These are phyloP conservation scores for Polytrichum commune DNA, from an alignment of 225 moss, liverwort and hornwort species.

Conservation along the genomic window DNA sequence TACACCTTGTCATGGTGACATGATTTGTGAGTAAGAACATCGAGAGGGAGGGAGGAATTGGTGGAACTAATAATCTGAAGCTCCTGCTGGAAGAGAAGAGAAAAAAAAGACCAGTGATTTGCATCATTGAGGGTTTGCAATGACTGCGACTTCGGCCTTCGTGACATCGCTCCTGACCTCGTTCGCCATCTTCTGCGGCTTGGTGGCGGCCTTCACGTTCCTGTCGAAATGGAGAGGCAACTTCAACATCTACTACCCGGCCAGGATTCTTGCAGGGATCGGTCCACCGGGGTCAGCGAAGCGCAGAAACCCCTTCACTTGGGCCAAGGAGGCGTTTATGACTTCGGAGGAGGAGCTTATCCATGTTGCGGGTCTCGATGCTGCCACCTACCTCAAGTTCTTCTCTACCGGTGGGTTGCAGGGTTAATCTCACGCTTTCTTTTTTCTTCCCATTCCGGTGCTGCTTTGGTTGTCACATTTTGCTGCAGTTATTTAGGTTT, in stretches of 20 bases:
- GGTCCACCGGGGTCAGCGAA: slow-evolving; percentile 27
- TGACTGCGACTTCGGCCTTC: slow-evolving; percentile 55
- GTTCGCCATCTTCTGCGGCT: slow-evolving; percentile 55
- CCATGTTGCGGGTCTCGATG: slow-evolving; percentile 45
- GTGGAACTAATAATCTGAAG: too few relatives aligned
- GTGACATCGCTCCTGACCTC: slow-evolving; percentile 57
- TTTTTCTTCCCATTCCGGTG: background rate
- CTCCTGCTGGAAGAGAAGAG: too few relatives aligned
- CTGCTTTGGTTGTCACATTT: background rate
- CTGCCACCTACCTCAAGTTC: slow-evolving; percentile 62
- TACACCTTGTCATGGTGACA: too few relatives aligned
- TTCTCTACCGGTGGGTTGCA: slow-evolving; percentile 41
- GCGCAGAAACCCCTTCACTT: slow-evolving; percentile 31
- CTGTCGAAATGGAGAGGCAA: slow-evolving; percentile 47
- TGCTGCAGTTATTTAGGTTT: too few relatives aligned
- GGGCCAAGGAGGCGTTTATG: slow-evolving; percentile 44
- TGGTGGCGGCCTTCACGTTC: slow-evolving; percentile 26
- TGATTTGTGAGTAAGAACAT: too few relatives aligned
- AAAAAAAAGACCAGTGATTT: too few relatives aligned
- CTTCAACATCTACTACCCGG: slow-evolving; percentile 43
- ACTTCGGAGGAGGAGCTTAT: slow-evolving; percentile 47
- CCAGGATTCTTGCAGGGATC: slow-evolving; percentile 32
- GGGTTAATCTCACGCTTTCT: too few relatives aligned
- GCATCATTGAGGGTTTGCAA: slow-evolving; percentile 1
- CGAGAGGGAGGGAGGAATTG: too few relatives aligned